These are phyloP conservation scores for Saitozyma sp. DNA, from an alignment of 768 basidiomycete genomes.

Conservation along the genomic window DNA sequence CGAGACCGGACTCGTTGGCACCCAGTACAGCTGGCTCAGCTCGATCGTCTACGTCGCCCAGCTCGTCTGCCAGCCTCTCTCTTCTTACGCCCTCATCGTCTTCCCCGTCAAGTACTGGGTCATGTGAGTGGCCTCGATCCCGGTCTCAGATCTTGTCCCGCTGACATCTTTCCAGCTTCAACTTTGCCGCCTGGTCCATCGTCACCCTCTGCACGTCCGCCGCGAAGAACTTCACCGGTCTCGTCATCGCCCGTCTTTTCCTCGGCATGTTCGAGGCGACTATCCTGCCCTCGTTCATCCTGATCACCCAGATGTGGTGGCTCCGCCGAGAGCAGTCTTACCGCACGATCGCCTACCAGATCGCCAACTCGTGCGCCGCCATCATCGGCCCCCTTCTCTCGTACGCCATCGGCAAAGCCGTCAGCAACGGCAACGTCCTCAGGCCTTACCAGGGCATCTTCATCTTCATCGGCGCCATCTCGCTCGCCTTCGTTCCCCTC, in stretches of 20 bases:
- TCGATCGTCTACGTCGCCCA: constrained; percentile 52
- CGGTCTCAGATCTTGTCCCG: constrained; percentile 11
- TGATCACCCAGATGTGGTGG: constrained; percentile 56
- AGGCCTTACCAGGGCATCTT: constrained; percentile 45
- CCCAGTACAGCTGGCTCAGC: constrained; percentile 58
- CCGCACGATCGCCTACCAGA: constrained; percentile 49
- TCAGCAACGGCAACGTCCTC: constrained; percentile 11
- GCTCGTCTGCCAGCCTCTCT: constrained; percentile 37
- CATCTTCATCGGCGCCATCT: constrained; percentile 44
- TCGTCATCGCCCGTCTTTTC: constrained; percentile 26
- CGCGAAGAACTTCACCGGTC: constrained; percentile 30
- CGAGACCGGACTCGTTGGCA: constrained; percentile 44
- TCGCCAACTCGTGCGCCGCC: constrained; percentile 29
- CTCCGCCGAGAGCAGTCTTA: constrained; percentile 32
- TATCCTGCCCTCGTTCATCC: constrained; percentile 59
- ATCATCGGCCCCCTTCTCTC: constrained; percentile 44
- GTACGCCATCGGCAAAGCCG: constrained; percentile 35
- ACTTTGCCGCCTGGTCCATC: constrained; percentile 36
- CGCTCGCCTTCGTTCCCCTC: constrained; percentile 37
- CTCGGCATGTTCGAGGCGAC: constrained; percentile 58
- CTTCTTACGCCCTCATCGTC: constrained; percentile 40
- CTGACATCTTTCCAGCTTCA: constrained; percentile 15
- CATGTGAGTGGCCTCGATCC: constrained; percentile 3
- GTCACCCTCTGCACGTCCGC: constrained; percentile 30
- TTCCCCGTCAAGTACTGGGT: constrained; percentile 52